Percentiles rank a stretch among this genome's conserved stretches.
phyloP scores from a whole-genome alignment of 2,329 filamentous ascomycete species.

The Microcera coccophila region DNA sequence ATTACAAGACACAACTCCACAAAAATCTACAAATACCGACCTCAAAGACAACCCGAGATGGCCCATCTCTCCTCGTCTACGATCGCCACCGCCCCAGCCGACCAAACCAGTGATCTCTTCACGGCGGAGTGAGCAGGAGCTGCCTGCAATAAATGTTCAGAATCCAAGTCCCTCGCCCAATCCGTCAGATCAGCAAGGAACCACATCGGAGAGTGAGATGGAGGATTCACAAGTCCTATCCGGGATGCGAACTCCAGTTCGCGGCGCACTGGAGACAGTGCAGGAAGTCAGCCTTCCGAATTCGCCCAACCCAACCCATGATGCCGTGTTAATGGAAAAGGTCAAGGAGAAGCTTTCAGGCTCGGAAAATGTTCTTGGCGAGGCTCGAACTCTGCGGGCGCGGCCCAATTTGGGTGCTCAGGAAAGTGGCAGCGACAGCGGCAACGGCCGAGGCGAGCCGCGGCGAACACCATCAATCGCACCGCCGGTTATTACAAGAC shows the following conservation, averaged over 20 bases:
- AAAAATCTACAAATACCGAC: constrained; percentile 56
- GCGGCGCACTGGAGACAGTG: constrained; percentile 77
- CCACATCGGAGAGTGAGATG: constrained; percentile 48
- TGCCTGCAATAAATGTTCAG: constrained; percentile 51
- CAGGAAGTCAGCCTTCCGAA: constrained; percentile 80
- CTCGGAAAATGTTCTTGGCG: constrained; percentile 36
- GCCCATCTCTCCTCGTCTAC: constrained; percentile 73
- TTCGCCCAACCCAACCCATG: constrained; percentile 54
- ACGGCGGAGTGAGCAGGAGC: constrained; percentile 48
- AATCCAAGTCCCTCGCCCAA: constrained; percentile 47
- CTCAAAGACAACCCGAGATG: constrained; percentile 61
- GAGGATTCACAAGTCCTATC: constrained; percentile 47
- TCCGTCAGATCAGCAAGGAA: constrained; percentile 34
- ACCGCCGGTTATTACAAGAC: constrained; percentile 56
- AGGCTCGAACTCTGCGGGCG: constrained; percentile 42
- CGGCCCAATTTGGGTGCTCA: constrained; percentile 45
- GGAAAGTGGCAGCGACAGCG: constrained; percentile 66
- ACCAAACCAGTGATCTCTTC: constrained; percentile 44
- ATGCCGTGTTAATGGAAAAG: constrained; percentile 47
- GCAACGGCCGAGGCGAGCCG: constrained; percentile 43
- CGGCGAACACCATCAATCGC: constrained; percentile 46
- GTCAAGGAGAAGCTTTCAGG: constrained; percentile 47
- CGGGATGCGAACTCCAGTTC: constrained; percentile 57
- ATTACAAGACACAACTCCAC: constrained; percentile 58
- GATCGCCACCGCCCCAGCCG: constrained; percentile 65